Conservation (phyloP, 139 green algal genomes). For the Nannochloris sp. region DNA sequence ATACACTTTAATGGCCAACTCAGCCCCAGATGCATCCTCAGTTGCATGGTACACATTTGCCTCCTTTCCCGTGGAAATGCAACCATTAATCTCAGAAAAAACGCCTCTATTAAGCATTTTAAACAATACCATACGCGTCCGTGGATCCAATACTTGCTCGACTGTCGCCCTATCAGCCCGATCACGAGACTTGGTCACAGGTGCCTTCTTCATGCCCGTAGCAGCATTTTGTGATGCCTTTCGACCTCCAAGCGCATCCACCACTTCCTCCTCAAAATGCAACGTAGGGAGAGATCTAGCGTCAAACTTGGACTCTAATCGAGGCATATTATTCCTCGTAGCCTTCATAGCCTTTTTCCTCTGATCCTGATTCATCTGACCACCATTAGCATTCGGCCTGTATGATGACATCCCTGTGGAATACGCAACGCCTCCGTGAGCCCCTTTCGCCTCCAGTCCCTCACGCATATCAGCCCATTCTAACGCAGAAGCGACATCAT, state of each 20-base stretch:
- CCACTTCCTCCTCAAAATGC: slow-evolving; percentile 29
- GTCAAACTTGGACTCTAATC: slow-evolving; percentile 44
- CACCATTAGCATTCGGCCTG: slow-evolving; percentile 24
- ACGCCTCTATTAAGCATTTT: slow-evolving; percentile 89
- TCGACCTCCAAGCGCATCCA: slow-evolving; percentile 38
- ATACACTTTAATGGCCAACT: slow-evolving; percentile 97
- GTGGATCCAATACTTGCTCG: slow-evolving; percentile 79
- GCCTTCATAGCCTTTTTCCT: background rate
- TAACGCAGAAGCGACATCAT: slow-evolving; percentile 45
- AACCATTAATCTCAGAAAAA: slow-evolving; percentile 85
- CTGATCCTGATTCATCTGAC: slow-evolving; percentile 11
- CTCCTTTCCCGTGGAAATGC: slow-evolving; percentile 95
- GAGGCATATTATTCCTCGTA: slow-evolving; percentile 30
- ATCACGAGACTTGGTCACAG: slow-evolving; percentile 40
- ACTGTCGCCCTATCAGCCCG: slow-evolving; percentile 86
- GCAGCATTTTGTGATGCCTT: background rate
- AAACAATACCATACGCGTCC: slow-evolving; percentile 92
- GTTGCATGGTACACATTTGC: slow-evolving; percentile 95
- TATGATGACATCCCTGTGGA: background rate
- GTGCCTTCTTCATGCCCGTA: background rate
- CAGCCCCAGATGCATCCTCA: slow-evolving; percentile 9
- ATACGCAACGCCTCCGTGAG: background rate
- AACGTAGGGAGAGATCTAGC: slow-evolving; percentile 8
- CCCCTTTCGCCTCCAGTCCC: slow-evolving; percentile 14
- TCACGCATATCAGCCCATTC: slow-evolving; percentile 67